Base-by-base conservation (phyloP, 805 yeast genomes). In the Wickerhamomyces alni region DNA sequence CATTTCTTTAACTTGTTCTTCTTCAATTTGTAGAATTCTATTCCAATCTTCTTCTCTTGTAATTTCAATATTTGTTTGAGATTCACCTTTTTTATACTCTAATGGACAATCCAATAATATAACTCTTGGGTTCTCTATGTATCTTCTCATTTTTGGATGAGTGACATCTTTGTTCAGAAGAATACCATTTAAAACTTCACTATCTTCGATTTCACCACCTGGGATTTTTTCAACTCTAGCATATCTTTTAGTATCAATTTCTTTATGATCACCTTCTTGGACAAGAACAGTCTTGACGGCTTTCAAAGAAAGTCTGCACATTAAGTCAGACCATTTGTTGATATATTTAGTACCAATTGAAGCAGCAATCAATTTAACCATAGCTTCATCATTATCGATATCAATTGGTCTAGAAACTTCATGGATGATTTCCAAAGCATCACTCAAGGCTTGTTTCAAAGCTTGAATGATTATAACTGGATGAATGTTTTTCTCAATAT, bases 21-120 rank as follows among this genome's bases (percentile, higher is more conserved):
- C 99, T 67, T 93, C 99, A 58, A 93, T 91, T 67, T 91, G 88
- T 55, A 93, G 70, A 47, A 93, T 78, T 63, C 98, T 79, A 61
- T 82, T 82, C 98, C 98, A 93, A 67, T 93, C 99, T 46, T 80
- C 85, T 64, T 91, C 98, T 56, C 87, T 87, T 33, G 96, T 83
- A 63, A 93, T 89, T 69, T 93, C 99, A 51, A 93, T 87, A 65
- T 93, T 91, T 39, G 98, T 93, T 65, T 93, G 99, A 3, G 97
- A 88, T 68, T 93, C 99, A 49, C 99, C 99, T 74, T 93, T 93
- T 70, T 93, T 93, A 69, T 93, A 93, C 67, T 93, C 99, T 54
- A 93, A 72, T 11, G 99, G 97, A 65, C 97, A 89, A 66, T 93
- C 99, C 52, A 93, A 73, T 50, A 93, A 72, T 16, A 93, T 75